Evolutionary conservation across 306 rosid genomes (phyloP).

Genomic region (Acacia crassicarpa): DNA sequence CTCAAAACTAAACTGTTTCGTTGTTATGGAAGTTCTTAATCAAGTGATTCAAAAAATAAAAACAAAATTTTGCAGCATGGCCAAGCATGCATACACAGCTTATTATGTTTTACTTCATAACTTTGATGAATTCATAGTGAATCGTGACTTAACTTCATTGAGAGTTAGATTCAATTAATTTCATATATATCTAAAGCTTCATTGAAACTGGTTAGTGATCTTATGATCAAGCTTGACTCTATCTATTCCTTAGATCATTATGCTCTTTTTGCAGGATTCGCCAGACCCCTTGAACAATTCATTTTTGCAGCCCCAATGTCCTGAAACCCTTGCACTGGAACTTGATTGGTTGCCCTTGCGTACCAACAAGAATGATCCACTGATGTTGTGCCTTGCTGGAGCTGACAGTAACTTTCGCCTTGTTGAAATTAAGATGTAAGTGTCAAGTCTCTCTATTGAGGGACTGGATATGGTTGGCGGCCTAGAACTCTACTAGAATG

Average conservation of each 20-base stretch:
- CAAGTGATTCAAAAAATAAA: background rate
- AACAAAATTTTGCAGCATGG: background rate
- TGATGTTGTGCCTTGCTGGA: constrained; percentile 95
- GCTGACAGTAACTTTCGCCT: constrained; percentile 97
- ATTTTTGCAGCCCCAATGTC: constrained; percentile 87
- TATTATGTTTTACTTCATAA: background rate
- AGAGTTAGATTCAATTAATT: constrained; percentile 1
- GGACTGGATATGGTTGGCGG: constrained; percentile 10
- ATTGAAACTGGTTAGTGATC: background rate
- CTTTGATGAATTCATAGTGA: constrained; percentile 12
- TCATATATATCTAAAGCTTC: background rate
- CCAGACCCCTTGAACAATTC: constrained; percentile 94
- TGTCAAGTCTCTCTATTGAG: constrained; percentile 37
- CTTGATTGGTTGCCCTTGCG: constrained; percentile 99
- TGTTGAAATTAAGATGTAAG: constrained; percentile 72
- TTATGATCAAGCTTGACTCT: background rate
- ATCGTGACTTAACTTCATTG: background rate
- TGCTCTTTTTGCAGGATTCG: constrained; percentile 66
- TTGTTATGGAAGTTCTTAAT: background rate
- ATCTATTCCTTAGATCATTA: constrained; percentile 11
- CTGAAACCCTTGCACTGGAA: constrained; percentile 89
- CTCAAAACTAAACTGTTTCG: background rate
- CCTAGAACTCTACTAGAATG: constrained; percentile 5
- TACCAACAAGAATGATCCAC: constrained; percentile 77
- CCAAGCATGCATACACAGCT: background rate